Evolutionary conservation across 441 rosid species (phyloP), one percentile per base, ranked within the genome.

Genomic region (Pelargonium citronellum): DNA sequence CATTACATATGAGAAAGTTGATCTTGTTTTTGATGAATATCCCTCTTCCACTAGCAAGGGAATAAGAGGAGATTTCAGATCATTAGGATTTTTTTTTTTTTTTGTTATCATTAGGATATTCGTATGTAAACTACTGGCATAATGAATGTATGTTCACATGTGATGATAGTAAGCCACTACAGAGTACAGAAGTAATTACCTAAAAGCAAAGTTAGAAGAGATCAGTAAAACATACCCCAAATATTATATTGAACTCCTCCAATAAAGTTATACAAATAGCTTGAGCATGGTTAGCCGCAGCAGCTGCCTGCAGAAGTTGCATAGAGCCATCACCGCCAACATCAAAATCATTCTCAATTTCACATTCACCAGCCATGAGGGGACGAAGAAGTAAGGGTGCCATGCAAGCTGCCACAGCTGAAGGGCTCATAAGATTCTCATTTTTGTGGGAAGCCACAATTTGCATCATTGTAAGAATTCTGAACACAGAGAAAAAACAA

Each of bases 401-500:
- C 98, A 92, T 92, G 83, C 99, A 92, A 76, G 98, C 99, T 58
- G 99, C 97, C 74, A 95, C 99, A 19, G 99, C 98, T 67, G 97
- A 89, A 75, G 88, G 71, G 89, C 96, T 92, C 99, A 95, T 95
- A 76, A 90, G 86, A 79, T 92, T 95, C 78, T 72, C 86, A 69
- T 78, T 74, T 86, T 85, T 91, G 78, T 85, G 80, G 72, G 92
- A 86, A 79, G 98, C 91, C 75, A 95, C 85, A 71, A 71, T 67
- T 87, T 87, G 94, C 99, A 95, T 95, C 99, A 95, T 91, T 75
- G 71, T 68, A 73, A 95, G 88, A 77, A 92, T 92, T 87, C 99
- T 95, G 83, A 79, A 81, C 65, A 53, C 11, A 72, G 34, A 74
- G 60, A 15, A 71, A 60, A 43, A 69, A 16, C 67, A 66, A 44